These are phyloP conservation scores for Pharus latifolius DNA, from an alignment of 176 grass and related monocot species.

Conservation along the genomic window DNA sequence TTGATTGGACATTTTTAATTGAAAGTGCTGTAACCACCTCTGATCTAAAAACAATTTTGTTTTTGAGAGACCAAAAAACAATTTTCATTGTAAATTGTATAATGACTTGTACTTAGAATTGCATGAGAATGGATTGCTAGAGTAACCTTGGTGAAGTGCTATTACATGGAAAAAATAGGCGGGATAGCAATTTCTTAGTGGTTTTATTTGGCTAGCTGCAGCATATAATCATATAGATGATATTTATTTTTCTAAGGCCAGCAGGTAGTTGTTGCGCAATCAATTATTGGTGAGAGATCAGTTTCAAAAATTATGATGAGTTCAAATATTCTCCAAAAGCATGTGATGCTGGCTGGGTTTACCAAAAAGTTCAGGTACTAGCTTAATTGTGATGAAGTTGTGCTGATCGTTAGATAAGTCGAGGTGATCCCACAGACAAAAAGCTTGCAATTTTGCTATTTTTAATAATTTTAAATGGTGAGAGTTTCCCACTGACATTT, in stretches of 20 bases:
- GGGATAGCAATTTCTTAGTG: too few species aligned
- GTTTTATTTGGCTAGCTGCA: too few species aligned
- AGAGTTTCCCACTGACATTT: too few species aligned
- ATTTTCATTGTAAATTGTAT: not conserved
- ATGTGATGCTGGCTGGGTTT: not conserved
- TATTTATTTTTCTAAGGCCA: not conserved
- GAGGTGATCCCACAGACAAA: too few species aligned
- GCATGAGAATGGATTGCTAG: not conserved
- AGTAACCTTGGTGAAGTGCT: too few species aligned
- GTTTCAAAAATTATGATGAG: not conserved
- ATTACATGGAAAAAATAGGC: too few species aligned
- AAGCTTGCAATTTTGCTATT: too few species aligned
- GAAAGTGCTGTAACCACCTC: not conserved
- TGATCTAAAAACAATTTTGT: not conserved
- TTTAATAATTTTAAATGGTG: too few species aligned
- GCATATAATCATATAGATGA: too few species aligned
- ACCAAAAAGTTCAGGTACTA: not conserved
- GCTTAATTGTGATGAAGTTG: not conserved
- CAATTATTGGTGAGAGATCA: constrained; percentile 31
- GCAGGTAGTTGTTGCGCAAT: constrained; percentile 23
- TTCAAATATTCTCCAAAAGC: not conserved
- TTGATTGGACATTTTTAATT: not conserved
- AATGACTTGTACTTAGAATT: not conserved
- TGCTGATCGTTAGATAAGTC: too few species aligned
- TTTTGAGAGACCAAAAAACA: not conserved